Percentiles rank a stretch among this genome's conserved stretches.
phyloP scores from a whole-genome alignment of 148 eudicot genomes.

The Fagopyrum esculentum region DNA sequence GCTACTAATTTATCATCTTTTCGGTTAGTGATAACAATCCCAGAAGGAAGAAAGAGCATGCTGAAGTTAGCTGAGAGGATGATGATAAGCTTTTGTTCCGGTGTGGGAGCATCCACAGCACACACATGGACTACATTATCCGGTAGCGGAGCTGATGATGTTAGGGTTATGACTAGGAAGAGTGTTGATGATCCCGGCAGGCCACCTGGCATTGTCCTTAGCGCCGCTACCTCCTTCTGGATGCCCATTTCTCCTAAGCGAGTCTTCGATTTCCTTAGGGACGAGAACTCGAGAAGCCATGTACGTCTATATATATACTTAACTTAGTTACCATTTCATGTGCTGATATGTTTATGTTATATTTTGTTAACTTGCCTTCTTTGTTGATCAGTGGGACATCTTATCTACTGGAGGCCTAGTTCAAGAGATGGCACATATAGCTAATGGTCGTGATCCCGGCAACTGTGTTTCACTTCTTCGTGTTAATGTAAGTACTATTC shows the following conservation, averaged over 20 bases:
- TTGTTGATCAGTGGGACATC: conserved; percentile 39
- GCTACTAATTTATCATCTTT: not conserved
- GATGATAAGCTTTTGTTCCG: conserved; percentile 96
- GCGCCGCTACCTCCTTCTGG: conserved; percentile 99
- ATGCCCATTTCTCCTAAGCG: conserved; percentile 78
- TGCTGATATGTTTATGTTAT: not conserved
- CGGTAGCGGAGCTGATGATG: conserved; percentile 94
- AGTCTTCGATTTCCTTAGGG: conserved; percentile 90
- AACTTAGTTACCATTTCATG: not conserved
- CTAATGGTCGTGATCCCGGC: conserved; percentile 77
- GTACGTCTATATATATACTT: conserved; percentile 21
- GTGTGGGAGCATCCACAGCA: conserved; percentile 98
- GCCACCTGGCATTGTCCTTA: conserved; percentile 94
- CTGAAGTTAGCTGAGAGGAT: conserved; percentile 94
- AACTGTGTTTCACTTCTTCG: conserved; percentile 70
- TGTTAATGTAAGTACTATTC: conserved; percentile 57
- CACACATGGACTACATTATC: conserved; percentile 98
- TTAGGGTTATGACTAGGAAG: conserved; percentile 96
- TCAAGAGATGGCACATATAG: conserved; percentile 80
- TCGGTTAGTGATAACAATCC: conserved; percentile 61
- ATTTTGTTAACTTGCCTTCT: not conserved
- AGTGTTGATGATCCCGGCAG: conserved; percentile 99
- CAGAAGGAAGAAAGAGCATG: conserved; percentile 99
- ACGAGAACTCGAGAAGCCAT: conserved; percentile 85
- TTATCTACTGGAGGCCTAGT: conserved; percentile 71